Conservation (phyloP, 176 grass and related monocot genomes). For the Aegilops umbellulata region DNA sequence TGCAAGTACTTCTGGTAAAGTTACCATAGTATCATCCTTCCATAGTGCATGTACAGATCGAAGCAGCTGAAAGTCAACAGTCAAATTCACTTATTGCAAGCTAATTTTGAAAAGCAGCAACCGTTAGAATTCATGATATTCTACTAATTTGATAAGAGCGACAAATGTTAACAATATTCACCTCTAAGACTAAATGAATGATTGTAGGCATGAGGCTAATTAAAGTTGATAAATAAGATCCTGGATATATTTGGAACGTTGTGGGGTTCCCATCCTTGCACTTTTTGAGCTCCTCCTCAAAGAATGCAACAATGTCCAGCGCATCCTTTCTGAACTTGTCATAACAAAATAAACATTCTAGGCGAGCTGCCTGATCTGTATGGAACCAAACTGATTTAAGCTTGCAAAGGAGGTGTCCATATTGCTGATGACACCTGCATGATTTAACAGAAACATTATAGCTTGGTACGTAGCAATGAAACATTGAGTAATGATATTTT, state of each 20-base stretch:
- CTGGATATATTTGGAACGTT: conserved; percentile 2
- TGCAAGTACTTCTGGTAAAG: conserved; percentile 33
- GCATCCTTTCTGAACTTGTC: conserved; percentile 45
- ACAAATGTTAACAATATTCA: conserved; percentile 12
- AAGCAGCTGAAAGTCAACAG: conserved; percentile 45
- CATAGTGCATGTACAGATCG: conserved; percentile 55
- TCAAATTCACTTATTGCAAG: conserved; percentile 2
- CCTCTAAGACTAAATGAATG: conserved; percentile 51
- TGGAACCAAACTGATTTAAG: conserved; percentile 53
- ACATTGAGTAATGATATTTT: too few relatives aligned
- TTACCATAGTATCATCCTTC: conserved; percentile 32
- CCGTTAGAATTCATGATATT: neutral
- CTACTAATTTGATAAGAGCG: neutral
- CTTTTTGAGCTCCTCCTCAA: conserved; percentile 55
- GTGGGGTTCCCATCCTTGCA: conserved; percentile 30
- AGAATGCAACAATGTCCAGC: conserved; percentile 48
- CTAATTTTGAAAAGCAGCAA: neutral
- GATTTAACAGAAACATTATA: too few relatives aligned
- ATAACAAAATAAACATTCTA: conserved; percentile 37
- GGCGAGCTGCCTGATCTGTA: conserved; percentile 45
- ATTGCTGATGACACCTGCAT: neutral
- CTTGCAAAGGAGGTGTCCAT: neutral
- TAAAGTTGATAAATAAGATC: neutral
- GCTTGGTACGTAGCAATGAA: too few relatives aligned
- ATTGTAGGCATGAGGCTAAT: conserved; percentile 47